phyloP scores from a whole-genome alignment of 2,329 filamentous ascomycete species.

The Pseudogymnoascus sp. region DNA sequence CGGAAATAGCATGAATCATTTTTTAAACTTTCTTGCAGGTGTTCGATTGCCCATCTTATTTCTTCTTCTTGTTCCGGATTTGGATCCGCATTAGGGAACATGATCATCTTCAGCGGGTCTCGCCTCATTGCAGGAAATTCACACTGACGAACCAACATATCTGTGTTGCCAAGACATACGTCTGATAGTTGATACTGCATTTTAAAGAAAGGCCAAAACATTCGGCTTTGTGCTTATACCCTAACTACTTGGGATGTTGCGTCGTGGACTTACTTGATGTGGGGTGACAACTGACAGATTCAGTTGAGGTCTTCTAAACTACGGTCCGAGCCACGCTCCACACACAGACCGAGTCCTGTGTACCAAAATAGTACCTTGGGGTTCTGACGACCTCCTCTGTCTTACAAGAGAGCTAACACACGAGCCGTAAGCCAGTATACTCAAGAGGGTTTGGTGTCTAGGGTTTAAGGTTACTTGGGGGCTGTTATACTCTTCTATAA shows the following conservation, averaged over 20 bases:
- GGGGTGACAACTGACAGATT: not conserved
- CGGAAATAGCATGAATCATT: not conserved
- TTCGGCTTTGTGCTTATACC: not conserved
- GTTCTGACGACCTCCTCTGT: not conserved
- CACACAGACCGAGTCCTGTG: not conserved
- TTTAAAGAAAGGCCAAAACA: not conserved
- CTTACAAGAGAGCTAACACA: not conserved
- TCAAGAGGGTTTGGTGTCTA: not conserved
- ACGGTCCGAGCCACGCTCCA: not conserved
- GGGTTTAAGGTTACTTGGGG: not conserved
- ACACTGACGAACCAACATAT: not conserved
- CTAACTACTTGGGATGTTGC: not conserved
- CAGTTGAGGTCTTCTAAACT: not conserved
- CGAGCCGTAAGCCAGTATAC: not conserved
- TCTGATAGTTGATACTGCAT: not conserved
- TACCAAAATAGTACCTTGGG: not conserved
- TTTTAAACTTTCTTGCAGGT: not conserved
- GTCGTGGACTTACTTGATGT: not conserved
- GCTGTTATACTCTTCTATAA: not conserved
- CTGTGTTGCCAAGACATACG: not conserved
- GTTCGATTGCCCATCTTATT: not conserved
- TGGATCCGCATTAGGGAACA: not conserved
- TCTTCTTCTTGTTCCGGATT: not conserved
- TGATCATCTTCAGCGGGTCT: not conserved
- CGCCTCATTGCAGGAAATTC: not conserved